Evolutionary conservation across 179 eudicot genomes (phyloP).

Genomic region (Drosera spatulata): DNA sequence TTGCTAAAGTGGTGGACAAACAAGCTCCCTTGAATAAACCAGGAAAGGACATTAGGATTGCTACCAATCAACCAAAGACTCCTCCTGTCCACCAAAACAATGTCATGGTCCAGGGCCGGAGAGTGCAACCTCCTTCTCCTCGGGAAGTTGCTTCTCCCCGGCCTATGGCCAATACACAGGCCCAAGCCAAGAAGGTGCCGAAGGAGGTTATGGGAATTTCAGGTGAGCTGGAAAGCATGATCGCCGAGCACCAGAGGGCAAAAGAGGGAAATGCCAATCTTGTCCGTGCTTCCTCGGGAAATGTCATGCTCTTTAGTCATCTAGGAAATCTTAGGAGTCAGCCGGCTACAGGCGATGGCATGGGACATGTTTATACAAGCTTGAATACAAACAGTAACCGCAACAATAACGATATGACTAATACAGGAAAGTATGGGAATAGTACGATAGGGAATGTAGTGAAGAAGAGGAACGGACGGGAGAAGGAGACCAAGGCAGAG

Average conservation of each 20-base stretch:
- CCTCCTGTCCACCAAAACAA: conserved; percentile 9
- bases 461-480: conserved; percentile 22
- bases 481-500: conserved; percentile 12
- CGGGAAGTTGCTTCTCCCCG: neutral
- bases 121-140: neutral
- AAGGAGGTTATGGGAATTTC: conserved; percentile 44
- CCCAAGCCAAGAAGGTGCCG: conserved; percentile 30
- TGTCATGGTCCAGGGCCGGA: neutral
- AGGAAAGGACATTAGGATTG: conserved; percentile 26
- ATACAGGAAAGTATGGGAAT: conserved; percentile 20
- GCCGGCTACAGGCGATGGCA: conserved; percentile 15
- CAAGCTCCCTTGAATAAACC: neutral
- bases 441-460: conserved; percentile 50
- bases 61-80: conserved; percentile 18
- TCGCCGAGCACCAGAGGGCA: conserved; percentile 49
- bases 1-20: neutral
- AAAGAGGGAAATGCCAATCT: conserved; percentile 27
- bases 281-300: conserved; percentile 63
- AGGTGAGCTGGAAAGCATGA: conserved; percentile 83
- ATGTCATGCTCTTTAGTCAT: conserved; percentile 47
- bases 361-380: conserved; percentile 4
- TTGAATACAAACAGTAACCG: conserved; percentile 4
- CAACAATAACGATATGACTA: conserved; percentile 4
- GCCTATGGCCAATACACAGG: conserved; percentile 4
- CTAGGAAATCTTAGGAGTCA: conserved; percentile 59